Evolutionary conservation across 2,329 filamentous ascomycete genomes (phyloP).

Genomic region (Ascochyta pisi): DNA sequence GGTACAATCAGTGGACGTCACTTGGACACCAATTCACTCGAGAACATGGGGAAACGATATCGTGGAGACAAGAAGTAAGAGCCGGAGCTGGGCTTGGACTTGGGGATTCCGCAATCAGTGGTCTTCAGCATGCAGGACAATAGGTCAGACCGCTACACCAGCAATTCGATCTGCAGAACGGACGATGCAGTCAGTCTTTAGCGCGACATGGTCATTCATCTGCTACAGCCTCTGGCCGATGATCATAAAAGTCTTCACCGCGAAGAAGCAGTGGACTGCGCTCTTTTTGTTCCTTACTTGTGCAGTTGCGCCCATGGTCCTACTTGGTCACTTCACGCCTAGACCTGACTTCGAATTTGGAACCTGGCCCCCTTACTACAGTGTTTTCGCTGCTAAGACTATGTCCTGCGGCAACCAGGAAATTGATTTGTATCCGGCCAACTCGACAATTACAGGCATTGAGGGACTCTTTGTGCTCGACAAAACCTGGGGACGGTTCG

Average conservation of each 20-base stretch:
- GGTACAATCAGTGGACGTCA: slow-evolving; percentile 1
- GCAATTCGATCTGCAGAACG: background rate
- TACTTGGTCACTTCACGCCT: slow-evolving; percentile 19
- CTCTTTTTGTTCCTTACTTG: slow-evolving; percentile 14
- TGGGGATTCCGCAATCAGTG: slow-evolving; percentile 8
- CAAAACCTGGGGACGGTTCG: slow-evolving; percentile 28
- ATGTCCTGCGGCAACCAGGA: slow-evolving; percentile 17
- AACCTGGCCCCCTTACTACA: slow-evolving; percentile 10
- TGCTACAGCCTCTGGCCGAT: background rate
- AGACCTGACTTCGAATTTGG: background rate
- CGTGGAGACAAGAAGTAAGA: background rate
- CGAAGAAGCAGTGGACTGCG: slow-evolving; percentile 22
- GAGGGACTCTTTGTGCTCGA: slow-evolving; percentile 42
- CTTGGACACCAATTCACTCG: background rate
- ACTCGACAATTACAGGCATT: slow-evolving; percentile 28
- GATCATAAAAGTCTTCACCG: background rate
- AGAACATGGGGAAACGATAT: slow-evolving; percentile 15
- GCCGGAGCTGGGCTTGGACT: slow-evolving; percentile 7
- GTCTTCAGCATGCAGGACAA: background rate
- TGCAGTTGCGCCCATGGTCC: slow-evolving; percentile 18
- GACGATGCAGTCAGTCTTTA: background rate
- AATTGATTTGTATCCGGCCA: slow-evolving; percentile 15
- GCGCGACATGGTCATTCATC: background rate
- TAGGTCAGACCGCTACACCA: background rate
- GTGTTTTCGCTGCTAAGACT: slow-evolving; percentile 22